A percentile compares a stretch with the other conserved stretches of the same genome.
Evolutionary conservation across 345 rosid species (phyloP).

Genomic region (Litchi chinensis): DNA sequence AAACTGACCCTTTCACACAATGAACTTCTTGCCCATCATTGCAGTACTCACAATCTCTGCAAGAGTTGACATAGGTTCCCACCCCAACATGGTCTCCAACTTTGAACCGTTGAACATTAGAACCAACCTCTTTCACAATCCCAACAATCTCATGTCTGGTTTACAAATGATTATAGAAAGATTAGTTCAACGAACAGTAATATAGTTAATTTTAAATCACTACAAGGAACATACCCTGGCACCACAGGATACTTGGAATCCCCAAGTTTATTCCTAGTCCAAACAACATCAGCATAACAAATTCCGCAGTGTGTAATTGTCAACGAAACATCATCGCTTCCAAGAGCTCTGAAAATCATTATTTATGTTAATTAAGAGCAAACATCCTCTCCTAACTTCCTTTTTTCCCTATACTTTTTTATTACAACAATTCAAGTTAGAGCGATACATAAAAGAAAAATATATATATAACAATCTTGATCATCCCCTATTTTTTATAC

Average conservation of each 20-base stretch:
- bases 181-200: constrained; percentile 16
- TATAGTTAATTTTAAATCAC: background rate
- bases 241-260: constrained; percentile 80
- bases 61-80: constrained; percentile 86
- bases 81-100: constrained; percentile 88
- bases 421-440: too few species aligned
- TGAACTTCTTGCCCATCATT: constrained; percentile 50
- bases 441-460: too few species aligned
- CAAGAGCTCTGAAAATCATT: constrained; percentile 47
- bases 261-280: constrained; percentile 66
- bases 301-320: constrained; percentile 88
- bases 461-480: too few species aligned
- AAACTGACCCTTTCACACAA: constrained; percentile 58
- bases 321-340: constrained; percentile 68
- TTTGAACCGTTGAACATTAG: constrained; percentile 61
- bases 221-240: constrained; percentile 64
- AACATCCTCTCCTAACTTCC: too few species aligned
- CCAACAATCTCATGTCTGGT: constrained; percentile 89
- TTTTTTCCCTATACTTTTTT: too few species aligned
- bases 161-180: constrained; percentile 1
- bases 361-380: too few species aligned
- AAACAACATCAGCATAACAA: constrained; percentile 81
- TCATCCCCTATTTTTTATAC: too few species aligned
- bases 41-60: constrained; percentile 77
- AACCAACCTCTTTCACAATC: constrained; percentile 75